These are phyloP conservation scores for Pinguiococcus pyrenoidosus DNA, from an alignment of 108 stramenopile genomes.

Conservation along the genomic window DNA sequence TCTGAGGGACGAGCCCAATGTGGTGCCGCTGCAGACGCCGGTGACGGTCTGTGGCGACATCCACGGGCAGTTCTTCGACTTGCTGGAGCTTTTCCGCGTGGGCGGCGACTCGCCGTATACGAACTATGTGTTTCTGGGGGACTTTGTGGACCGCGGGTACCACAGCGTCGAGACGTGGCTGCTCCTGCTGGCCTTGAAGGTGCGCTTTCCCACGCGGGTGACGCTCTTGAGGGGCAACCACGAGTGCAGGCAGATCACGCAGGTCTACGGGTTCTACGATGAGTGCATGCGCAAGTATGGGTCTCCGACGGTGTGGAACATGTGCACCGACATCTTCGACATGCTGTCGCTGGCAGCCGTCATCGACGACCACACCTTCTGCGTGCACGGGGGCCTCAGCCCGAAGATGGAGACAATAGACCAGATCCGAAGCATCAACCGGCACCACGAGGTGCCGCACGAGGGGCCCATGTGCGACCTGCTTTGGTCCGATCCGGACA, in stretches of 20 bases:
- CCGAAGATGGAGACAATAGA: conserved; percentile 87
- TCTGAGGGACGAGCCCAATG: conserved; percentile 33
- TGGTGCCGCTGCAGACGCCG: conserved; percentile 30
- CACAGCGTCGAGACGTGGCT: conserved; percentile 71
- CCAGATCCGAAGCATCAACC: conserved; percentile 85
- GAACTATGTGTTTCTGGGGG: conserved; percentile 39
- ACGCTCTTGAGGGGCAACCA: conserved; percentile 51
- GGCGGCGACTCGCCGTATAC: conserved; percentile 30
- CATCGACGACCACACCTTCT: conserved; percentile 84
- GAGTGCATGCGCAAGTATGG: conserved; percentile 98
- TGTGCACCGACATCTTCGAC: conserved; percentile 91
- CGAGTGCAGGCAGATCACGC: conserved; percentile 81
- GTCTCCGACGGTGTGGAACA: conserved; percentile 88
- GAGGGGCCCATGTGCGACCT: conserved; percentile 97
- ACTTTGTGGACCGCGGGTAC: conserved; percentile 36
- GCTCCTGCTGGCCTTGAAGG: conserved; percentile 70
- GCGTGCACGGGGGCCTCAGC: conserved; percentile 82
- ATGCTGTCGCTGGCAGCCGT: conserved; percentile 87
- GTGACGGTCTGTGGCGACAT: conserved; percentile 41
- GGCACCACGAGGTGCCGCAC: conserved; percentile 91
- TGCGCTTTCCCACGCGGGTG: conserved; percentile 45
- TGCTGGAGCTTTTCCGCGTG: conserved; percentile 25
- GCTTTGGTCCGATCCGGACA: conserved; percentile 94
- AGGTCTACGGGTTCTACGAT: conserved; percentile 98
- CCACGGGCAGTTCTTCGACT: conserved; percentile 37